Base-by-base conservation (phyloP, 23 red algal genomes). In the Gracilaria gracilis region DNA sequence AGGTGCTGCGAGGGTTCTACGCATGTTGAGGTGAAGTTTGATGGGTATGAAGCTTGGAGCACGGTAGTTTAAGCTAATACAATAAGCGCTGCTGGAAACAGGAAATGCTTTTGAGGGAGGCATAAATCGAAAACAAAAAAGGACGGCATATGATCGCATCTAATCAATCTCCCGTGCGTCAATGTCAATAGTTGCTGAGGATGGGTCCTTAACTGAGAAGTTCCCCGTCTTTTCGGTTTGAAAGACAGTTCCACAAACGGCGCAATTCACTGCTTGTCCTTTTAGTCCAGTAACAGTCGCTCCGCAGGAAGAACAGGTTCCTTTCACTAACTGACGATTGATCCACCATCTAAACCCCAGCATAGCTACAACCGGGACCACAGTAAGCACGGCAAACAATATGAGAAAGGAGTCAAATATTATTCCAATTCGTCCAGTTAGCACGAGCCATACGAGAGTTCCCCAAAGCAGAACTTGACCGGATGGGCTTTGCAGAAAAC, bases 381-480 rank as follows among this genome's bases (percentile, higher is more conserved):
- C 70, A 28, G 81, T 93, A 59, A 96, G 49, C 3, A 96, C 44
- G 1, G 83, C 88, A 59, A 96, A 96, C 32, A 96, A 29, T 29
- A 96, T 71, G 15, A 96, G 88, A 66, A 96, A 93, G 5, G 95
- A 96, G 51, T 96, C 95, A 47, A 96, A 96, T 19, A 96, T 90
- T 13, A 96, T 74, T 32, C 95, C 95, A 51, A 96, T 93, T 32
- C 95, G 88, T 28, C 95, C 95, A 1, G 88, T 93, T 34, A 96
- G 48, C 35, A 96, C 95, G 20, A 96, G 95, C 95, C 95, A 96
- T 35, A 93, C 83, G 15, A 96, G 88, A 54, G 83, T 51, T 44
- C 51, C 88, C 95, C 95, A 96, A 1, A 92, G 61, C 0, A 89
- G 47, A n/a, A 93, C 66, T 75, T 96, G 95, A 29, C 95, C 95